Evolutionary conservation across 2,329 filamentous ascomycete genomes (phyloP).

Genomic region (Seiridium cupressi): DNA sequence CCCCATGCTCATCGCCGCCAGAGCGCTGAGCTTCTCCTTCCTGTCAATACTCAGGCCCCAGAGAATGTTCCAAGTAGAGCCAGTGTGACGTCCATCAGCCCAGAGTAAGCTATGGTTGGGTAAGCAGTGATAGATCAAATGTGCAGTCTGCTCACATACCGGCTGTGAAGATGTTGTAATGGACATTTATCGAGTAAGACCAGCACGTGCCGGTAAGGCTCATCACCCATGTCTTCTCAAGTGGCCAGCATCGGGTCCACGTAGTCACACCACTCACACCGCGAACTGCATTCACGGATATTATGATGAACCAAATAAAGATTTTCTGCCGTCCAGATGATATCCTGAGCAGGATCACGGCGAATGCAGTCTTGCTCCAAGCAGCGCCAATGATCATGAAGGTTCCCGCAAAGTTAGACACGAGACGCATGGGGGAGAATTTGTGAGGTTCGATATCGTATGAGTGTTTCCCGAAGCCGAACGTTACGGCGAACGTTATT

Average conservation of each 20-base stretch:
- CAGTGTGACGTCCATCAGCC: conserved; percentile 36
- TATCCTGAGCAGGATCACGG: conserved; percentile 32
- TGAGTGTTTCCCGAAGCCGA: conserved; percentile 16
- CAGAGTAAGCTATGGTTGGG: conserved; percentile 24
- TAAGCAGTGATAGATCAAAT: background rate
- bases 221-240: conserved; percentile 26
- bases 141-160: conserved; percentile 14
- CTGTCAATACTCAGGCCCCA: conserved; percentile 36
- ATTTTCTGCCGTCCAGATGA: conserved; percentile 22
- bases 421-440: conserved; percentile 14
- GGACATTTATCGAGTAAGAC: conserved; percentile 24
- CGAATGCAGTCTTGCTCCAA: conserved; percentile 37
- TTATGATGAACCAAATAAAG: conserved; percentile 30
- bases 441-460: conserved; percentile 12
- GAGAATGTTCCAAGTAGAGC: conserved; percentile 37
- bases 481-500: conserved; percentile 14
- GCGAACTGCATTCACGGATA: conserved; percentile 29
- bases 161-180: conserved; percentile 29
- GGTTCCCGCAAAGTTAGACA: conserved; percentile 16
- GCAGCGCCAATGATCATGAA: conserved; percentile 28
- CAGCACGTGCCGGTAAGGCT: conserved; percentile 26
- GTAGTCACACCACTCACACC: conserved; percentile 23
- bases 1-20: conserved; percentile 41
- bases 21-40: conserved; percentile 38
- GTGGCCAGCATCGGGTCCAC: conserved; percentile 28